A percentile compares a stretch with the other conserved stretches of the same genome.
These are phyloP conservation scores for Cunninghamia lanceolata DNA, from an alignment of 75 land plant species.

Conservation along the genomic window DNA sequence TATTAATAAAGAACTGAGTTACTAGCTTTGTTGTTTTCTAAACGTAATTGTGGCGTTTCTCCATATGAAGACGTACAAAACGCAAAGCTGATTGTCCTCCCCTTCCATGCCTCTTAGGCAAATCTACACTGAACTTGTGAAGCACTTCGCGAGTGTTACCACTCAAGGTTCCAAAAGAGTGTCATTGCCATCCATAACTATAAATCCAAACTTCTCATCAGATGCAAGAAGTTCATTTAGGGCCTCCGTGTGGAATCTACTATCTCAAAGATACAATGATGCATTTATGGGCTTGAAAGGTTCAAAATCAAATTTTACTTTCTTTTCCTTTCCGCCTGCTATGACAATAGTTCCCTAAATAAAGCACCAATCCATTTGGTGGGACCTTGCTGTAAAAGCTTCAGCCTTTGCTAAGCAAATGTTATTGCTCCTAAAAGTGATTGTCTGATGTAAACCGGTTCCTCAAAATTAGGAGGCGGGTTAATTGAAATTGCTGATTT, in stretches of 20 bases:
- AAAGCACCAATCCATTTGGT: slow-evolving; percentile 32
- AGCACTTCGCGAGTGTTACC: too few relatives aligned
- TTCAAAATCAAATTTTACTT: slow-evolving; percentile 30
- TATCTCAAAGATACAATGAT: too few relatives aligned
- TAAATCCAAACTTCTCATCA: too few relatives aligned
- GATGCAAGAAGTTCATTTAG: too few relatives aligned
- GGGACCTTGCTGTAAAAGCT: slow-evolving; percentile 37
- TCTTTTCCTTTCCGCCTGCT: slow-evolving; percentile 33
- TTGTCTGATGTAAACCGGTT: too few relatives aligned
- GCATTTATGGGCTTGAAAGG: slow-evolving; percentile 33
- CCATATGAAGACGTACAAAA: slow-evolving; percentile 62
- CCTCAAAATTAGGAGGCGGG: too few relatives aligned
- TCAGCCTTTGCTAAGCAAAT: slow-evolving; percentile 32
- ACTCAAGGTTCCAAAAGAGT: slow-evolving; percentile 35
- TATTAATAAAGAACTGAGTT: slow-evolving; percentile 38
- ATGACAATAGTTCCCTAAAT: slow-evolving; percentile 37
- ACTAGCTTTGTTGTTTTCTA: slow-evolving; percentile 46
- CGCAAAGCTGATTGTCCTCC: slow-evolving; percentile 33
- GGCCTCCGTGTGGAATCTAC: too few relatives aligned
- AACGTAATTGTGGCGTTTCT: slow-evolving; percentile 40
- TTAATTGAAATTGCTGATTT: too few relatives aligned
- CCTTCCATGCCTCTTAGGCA: too few relatives aligned
- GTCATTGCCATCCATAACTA: slow-evolving; percentile 59
- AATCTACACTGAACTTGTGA: too few relatives aligned
- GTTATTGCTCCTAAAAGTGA: slow-evolving; percentile 34